Percentiles rank a stretch among this genome's conserved stretches.
Evolutionary conservation across 2,329 filamentous ascomycete species (phyloP).

Genomic region (Chaetomiaceae sp.): DNA sequence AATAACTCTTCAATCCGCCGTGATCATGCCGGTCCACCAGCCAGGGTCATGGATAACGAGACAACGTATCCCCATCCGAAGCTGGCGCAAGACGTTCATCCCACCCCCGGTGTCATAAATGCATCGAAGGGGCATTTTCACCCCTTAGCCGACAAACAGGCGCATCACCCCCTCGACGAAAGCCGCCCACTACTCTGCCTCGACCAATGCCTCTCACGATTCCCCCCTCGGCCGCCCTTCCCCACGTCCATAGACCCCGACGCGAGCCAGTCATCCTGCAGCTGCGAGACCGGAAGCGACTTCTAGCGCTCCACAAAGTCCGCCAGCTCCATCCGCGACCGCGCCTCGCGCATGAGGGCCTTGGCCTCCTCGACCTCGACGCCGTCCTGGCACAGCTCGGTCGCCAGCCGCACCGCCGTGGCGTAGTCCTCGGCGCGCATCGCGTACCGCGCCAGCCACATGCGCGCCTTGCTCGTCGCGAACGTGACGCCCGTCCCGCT

Average conservation of each 20-base stretch:
- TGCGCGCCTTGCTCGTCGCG: conserved; percentile 84
- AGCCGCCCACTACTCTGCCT: not conserved
- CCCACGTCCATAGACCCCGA: not conserved
- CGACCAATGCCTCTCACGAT: not conserved
- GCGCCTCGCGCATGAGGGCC: conserved; percentile 80
- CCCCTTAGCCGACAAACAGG: not conserved
- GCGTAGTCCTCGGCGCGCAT: conserved; percentile 71
- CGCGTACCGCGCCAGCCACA: conserved; percentile 87
- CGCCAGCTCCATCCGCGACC: conserved; percentile 61
- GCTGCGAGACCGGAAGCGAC: not conserved
- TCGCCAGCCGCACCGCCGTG: conserved; percentile 74
- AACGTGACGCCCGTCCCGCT: conserved; percentile 74
- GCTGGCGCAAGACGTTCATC: too few relatives aligned
- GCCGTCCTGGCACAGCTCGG: conserved; percentile 91
- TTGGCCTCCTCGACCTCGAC: conserved; percentile 97
- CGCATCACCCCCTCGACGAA: not conserved
- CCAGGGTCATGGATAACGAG: too few relatives aligned
- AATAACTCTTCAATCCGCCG: too few relatives aligned
- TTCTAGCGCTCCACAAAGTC: conserved; percentile 15
- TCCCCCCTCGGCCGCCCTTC: not conserved
- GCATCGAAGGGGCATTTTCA: too few relatives aligned
- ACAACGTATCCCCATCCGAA: too few relatives aligned
- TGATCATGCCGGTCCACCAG: too few relatives aligned
- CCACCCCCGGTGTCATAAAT: too few relatives aligned
- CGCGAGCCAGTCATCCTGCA: not conserved